A percentile compares a stretch with the other conserved stretches of the same genome.
Evolutionary conservation across 306 rosid species (phyloP).

Genomic region (Dalbergia cultrata): DNA sequence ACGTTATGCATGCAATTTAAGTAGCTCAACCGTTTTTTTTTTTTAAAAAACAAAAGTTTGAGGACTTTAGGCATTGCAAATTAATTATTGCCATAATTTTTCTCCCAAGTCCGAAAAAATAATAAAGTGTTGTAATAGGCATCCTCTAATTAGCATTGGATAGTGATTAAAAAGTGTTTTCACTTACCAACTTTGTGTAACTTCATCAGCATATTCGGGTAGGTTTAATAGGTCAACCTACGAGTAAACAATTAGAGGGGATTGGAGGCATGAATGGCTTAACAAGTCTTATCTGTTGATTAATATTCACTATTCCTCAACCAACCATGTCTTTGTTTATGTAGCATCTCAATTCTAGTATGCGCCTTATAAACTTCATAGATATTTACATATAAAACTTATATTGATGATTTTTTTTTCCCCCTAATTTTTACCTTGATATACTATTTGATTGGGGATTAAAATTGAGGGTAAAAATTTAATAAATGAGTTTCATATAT

Average conservation of each 20-base stretch:
- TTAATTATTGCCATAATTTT: too few species aligned
- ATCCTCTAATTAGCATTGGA: background rate
- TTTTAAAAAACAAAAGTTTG: background rate
- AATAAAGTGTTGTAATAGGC: background rate
- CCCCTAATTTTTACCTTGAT: too few species aligned
- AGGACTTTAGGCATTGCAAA: background rate
- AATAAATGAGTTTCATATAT: too few species aligned
- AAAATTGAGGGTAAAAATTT: too few species aligned
- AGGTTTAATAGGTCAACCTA: constrained; percentile 6
- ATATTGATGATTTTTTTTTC: too few species aligned
- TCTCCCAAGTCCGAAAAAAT: background rate
- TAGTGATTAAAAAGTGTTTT: background rate
- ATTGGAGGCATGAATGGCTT: background rate
- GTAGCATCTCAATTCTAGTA: too few species aligned
- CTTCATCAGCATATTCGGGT: background rate
- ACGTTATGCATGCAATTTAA: background rate
- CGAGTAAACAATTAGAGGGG: background rate
- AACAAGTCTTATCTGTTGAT: too few species aligned
- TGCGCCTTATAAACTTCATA: too few species aligned
- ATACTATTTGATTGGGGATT: too few species aligned
- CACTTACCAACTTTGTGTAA: background rate
- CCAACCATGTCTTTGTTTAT: too few species aligned
- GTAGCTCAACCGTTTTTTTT: background rate
- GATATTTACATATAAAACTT: too few species aligned
- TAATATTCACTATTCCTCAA: too few species aligned